Evolutionary conservation across 1,284 basidiomycete species (phyloP), one percentile per base, ranked within the genome.

Genomic region (Baeospora myosura): DNA sequence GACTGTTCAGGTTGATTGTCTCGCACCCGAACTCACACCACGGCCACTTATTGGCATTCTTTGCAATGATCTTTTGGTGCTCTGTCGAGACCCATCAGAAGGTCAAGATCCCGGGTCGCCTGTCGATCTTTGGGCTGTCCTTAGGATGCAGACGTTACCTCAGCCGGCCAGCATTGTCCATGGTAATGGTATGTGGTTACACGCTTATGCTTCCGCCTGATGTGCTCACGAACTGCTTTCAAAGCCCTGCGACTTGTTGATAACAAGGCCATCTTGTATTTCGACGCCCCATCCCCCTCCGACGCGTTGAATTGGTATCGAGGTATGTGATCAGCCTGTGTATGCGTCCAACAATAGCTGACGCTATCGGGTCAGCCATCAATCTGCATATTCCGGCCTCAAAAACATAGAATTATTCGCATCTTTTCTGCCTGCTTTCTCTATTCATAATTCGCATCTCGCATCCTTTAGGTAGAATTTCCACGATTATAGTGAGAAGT

Each of bases 191-290:
- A 52, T 56, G 78, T 55, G 17, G 12, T 40, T 22, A 14, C 11
- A 6, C 22, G 25, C n/a, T 10, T 21, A 43, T 24, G 18, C 38
- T 51, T 31, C 42, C 14, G 16, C 17, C 45, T 38, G 26, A 44
- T 40, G 25, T 52, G 46, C 31, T 23, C 32, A 45, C 28, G 26
- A 14, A 36, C 21, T 39, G 29, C 14, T 25, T 30, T 36, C 12
- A n/a, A n/a, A 89, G 88, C 81, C 42, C 72, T 90, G 38, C 82
- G 88, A 31, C 71, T 90, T 44, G 82, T 88, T 41, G 88, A 91
- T 54, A 86, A 88, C 61, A 88, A 88, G 65, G 91, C 91, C 5
- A 91, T 97, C 50, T 70, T 95, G 42, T 97, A 97, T 63, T 90
- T 97, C 55, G 86, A 88, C 56, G 87, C 86, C 35, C 80, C 83